phyloP scores from a whole-genome alignment of 257 asterid genomes.

The Gardenia jasminoides region DNA sequence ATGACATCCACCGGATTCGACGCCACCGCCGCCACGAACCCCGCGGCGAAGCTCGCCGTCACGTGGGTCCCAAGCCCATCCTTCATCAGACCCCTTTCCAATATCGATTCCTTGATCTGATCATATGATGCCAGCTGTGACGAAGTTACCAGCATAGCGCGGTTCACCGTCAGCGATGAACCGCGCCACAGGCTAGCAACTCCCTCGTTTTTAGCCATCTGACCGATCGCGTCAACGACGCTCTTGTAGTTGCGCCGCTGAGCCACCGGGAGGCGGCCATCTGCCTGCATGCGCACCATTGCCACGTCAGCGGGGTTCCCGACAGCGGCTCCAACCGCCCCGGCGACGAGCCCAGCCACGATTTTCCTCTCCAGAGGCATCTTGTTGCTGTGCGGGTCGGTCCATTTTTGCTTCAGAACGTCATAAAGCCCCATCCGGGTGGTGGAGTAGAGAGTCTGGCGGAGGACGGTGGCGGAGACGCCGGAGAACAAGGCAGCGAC shows the following conservation, averaged over 20 bases:
- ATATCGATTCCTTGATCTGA: slow-evolving; percentile 61
- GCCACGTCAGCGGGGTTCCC: slow-evolving; percentile 96
- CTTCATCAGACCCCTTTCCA: slow-evolving; percentile 49
- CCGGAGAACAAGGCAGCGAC: slow-evolving; percentile 73
- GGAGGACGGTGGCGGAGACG: slow-evolving; percentile 92
- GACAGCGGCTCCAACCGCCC: slow-evolving; percentile 84
- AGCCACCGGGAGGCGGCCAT: slow-evolving; percentile 72
- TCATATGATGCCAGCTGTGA: slow-evolving; percentile 90
- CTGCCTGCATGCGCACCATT: slow-evolving; percentile 97
- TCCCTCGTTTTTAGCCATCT: slow-evolving; percentile 73
- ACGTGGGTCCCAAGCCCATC: slow-evolving; percentile 89
- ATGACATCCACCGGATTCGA: slow-evolving; percentile 92
- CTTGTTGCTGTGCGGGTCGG: slow-evolving; percentile 54
- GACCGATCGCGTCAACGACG: slow-evolving; percentile 79
- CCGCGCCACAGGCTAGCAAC: slow-evolving; percentile 90
- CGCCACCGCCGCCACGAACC: slow-evolving; percentile 88
- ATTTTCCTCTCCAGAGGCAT: slow-evolving; percentile 60
- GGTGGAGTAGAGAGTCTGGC: slow-evolving; percentile 84
- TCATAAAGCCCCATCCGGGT: slow-evolving; percentile 94
- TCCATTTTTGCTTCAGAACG: slow-evolving; percentile 61
- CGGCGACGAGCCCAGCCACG: slow-evolving; percentile 74
- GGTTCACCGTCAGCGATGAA: slow-evolving; percentile 81
- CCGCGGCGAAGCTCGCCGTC: slow-evolving; percentile 87
- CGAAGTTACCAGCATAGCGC: slow-evolving; percentile 90
- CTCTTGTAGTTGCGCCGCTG: slow-evolving; percentile 81